These are phyloP conservation scores for Monascus purpureus DNA, from an alignment of 495 filamentous ascomycete species.

Conservation along the genomic window DNA sequence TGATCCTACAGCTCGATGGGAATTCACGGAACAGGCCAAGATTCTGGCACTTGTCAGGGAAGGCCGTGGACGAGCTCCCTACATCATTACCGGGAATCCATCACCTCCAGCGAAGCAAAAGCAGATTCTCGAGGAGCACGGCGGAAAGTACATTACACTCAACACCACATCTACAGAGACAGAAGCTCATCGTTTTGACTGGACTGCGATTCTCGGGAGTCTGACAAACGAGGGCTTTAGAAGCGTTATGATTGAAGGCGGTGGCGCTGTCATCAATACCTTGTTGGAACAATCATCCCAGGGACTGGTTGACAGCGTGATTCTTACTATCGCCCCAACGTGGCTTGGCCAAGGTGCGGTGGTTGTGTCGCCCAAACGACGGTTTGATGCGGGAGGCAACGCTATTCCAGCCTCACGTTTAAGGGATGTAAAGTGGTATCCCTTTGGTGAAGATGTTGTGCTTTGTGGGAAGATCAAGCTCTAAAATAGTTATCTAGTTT, in stretches of 20 bases:
- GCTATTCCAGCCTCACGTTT: constrained; percentile 43
- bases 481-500: too few relatives aligned
- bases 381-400: constrained; percentile 25
- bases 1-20: constrained; percentile 60
- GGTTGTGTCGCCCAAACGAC: constrained; percentile 45
- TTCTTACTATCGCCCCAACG: constrained; percentile 75
- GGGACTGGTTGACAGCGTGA: constrained; percentile 53
- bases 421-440: constrained; percentile 53
- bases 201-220: constrained; percentile 44
- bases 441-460: constrained; percentile 65
- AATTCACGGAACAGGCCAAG: constrained; percentile 41
- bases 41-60: constrained; percentile 46
- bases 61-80: constrained; percentile 55
- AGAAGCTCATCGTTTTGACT: too few relatives aligned
- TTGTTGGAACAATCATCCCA: constrained; percentile 42
- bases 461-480: constrained; percentile 54
- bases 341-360: constrained; percentile 75
- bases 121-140: constrained; percentile 24
- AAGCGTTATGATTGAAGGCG: constrained; percentile 84
- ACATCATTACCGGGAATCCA: constrained; percentile 37
- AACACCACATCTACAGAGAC: constrained; percentile 6
- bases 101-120: constrained; percentile 14
- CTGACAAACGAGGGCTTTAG: constrained; percentile 42
- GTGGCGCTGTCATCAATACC: constrained; percentile 63
- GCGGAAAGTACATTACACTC: constrained; percentile 30